Evolutionary conservation across 2,329 filamentous ascomycete genomes (phyloP).

Genomic region (Rosellinia necatrix): DNA sequence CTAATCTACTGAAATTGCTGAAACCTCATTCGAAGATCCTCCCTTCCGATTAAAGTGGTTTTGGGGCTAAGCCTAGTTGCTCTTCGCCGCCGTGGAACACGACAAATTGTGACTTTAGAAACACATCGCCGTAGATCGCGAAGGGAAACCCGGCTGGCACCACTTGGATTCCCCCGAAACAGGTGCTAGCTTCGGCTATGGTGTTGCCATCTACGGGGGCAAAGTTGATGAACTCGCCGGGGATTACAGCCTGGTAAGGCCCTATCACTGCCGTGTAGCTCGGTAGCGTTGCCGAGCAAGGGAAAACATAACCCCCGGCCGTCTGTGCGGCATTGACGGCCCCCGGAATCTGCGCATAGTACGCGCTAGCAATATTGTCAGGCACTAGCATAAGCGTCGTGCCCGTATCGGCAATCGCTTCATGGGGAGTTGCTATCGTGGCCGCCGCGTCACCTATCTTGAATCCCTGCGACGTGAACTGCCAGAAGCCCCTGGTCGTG

Average conservation of each 20-base stretch:
- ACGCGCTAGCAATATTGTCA: conserved; percentile 53
- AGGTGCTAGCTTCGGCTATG: conserved; percentile 57
- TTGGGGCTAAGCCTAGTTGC: conserved; percentile 54
- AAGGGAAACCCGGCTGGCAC: conserved; percentile 58
- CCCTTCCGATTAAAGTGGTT: conserved; percentile 30
- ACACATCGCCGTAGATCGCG: conserved; percentile 71
- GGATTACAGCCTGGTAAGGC: conserved; percentile 34
- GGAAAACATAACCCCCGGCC: conserved; percentile 61
- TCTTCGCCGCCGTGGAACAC: conserved; percentile 60
- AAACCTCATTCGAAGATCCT: not conserved
- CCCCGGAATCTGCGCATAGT: conserved; percentile 61
- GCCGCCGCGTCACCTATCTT: conserved; percentile 47
- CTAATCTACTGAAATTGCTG: too few relatives aligned
- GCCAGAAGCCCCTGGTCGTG: conserved; percentile 64
- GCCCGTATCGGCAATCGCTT: conserved; percentile 64
- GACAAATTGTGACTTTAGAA: conserved; percentile 71
- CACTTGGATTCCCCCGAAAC: conserved; percentile 70
- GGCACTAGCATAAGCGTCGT: conserved; percentile 66
- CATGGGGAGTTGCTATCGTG: conserved; percentile 29
- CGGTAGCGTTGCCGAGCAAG: conserved; percentile 56
- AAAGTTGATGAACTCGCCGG: conserved; percentile 49
- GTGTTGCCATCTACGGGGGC: conserved; percentile 51
- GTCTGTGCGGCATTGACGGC: conserved; percentile 48
- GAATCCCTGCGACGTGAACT: conserved; percentile 62
- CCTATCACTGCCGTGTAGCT: conserved; percentile 39